These are phyloP conservation scores for Dactylis glomerata DNA, from an alignment of 176 grass and related monocot genomes.

Conservation along the genomic window DNA sequence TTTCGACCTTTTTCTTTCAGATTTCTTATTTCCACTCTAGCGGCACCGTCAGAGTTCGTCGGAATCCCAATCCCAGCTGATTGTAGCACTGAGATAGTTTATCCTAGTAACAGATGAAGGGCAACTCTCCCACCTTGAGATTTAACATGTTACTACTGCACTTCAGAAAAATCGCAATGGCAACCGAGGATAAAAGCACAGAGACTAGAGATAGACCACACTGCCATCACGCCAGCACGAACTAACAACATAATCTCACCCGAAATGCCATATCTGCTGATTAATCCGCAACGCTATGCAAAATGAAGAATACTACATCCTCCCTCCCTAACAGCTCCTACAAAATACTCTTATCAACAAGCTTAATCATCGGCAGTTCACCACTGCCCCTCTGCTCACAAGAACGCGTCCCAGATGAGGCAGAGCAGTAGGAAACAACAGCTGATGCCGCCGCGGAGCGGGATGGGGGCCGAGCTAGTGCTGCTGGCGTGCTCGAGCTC, in stretches of 20 bases:
- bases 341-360: constrained; percentile 48
- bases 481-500: constrained; percentile 62
- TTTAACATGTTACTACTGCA: background rate
- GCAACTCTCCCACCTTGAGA: background rate
- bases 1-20: background rate
- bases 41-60: background rate
- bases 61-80: background rate
- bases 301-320: constrained; percentile 20
- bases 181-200: background rate
- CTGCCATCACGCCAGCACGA: background rate
- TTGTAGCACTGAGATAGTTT: background rate
- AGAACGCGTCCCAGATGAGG: constrained; percentile 10
- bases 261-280: background rate
- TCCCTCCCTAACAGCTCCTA: constrained; percentile 11
- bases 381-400: constrained; percentile 1
- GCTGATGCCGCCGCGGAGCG: background rate
- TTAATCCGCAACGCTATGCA: constrained; percentile 35
- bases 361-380: background rate
- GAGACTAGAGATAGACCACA: background rate
- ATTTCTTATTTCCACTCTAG: background rate
- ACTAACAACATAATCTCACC: background rate
- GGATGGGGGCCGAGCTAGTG: constrained; percentile 8
- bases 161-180: background rate
- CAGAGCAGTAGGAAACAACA: background rate
- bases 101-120: background rate